phyloP scores from a whole-genome alignment of 345 rosid species.

The Eucalyptus tenuipes region DNA sequence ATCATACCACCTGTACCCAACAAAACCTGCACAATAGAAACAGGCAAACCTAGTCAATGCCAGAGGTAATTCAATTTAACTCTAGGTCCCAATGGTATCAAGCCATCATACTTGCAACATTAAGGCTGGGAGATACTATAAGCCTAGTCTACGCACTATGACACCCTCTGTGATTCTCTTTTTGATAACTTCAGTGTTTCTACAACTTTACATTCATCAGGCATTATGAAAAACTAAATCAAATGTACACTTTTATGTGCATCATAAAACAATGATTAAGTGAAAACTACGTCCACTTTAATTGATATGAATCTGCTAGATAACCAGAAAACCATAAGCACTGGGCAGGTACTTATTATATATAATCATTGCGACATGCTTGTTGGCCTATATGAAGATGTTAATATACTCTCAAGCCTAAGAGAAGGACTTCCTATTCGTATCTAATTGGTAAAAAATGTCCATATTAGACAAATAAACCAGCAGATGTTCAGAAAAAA shows the following conservation, averaged over 20 bases:
- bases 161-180: not conserved
- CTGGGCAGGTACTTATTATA: not conserved
- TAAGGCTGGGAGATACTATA: not conserved
- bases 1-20: not conserved
- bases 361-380: not conserved
- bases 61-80: constrained; percentile 38
- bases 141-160: not conserved
- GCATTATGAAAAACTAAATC: not conserved
- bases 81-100: constrained; percentile 27
- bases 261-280: not conserved
- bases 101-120: not conserved
- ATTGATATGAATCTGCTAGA: not conserved
- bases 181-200: not conserved
- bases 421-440: not conserved
- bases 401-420: not conserved
- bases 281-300: not conserved
- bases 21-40: constrained; percentile 54
- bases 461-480: not conserved
- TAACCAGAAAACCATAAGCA: not conserved
- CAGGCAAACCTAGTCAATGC: constrained; percentile 35
- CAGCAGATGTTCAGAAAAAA: not conserved
- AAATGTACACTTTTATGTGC: not conserved
- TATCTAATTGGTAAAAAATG: not conserved
- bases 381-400: not conserved
- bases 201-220: not conserved